phyloP scores from a whole-genome alignment of 805 yeast species.

The Deakozyma indianensis region DNA sequence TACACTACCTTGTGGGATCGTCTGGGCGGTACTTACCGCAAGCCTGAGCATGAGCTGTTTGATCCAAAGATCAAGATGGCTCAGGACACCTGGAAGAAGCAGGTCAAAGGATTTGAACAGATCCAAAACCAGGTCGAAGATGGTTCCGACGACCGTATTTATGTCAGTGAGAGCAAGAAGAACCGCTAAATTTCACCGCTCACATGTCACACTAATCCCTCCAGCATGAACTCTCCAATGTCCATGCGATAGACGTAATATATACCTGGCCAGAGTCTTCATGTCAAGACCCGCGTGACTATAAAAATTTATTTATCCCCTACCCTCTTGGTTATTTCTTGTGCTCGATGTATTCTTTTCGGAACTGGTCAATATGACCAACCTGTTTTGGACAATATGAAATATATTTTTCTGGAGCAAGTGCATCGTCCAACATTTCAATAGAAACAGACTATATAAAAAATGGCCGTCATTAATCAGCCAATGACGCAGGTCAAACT shows the following conservation, averaged over 20 bases:
- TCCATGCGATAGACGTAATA: no score
- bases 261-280: no score
- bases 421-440: no score
- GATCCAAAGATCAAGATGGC: conserved; percentile 46
- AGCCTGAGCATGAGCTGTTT: conserved; percentile 79
- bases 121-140: conserved; percentile 69
- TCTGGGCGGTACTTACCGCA: conserved; percentile 82
- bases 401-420: no score
- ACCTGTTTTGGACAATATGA: no score
- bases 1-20: conserved; percentile 98
- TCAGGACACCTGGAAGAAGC: conserved; percentile 51
- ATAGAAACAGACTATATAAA: no score
- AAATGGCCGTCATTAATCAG: conserved; percentile 53
- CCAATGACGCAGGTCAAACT: conserved; percentile 80
- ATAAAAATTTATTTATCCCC: background rate
- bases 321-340: no score
- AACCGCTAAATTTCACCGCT: background rate
- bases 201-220: no score
- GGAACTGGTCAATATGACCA: no score
- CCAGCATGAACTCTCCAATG: no score
- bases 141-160: conserved; percentile 48
- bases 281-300: background rate
- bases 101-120: conserved; percentile 58
- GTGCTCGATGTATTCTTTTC: no score
- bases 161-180: conserved; percentile 24